Percentiles rank a stretch among this genome's conserved stretches.
These are phyloP conservation scores for Geotrichum aggregatum DNA, from an alignment of 1,139 yeast genomes.

Conservation along the genomic window DNA sequence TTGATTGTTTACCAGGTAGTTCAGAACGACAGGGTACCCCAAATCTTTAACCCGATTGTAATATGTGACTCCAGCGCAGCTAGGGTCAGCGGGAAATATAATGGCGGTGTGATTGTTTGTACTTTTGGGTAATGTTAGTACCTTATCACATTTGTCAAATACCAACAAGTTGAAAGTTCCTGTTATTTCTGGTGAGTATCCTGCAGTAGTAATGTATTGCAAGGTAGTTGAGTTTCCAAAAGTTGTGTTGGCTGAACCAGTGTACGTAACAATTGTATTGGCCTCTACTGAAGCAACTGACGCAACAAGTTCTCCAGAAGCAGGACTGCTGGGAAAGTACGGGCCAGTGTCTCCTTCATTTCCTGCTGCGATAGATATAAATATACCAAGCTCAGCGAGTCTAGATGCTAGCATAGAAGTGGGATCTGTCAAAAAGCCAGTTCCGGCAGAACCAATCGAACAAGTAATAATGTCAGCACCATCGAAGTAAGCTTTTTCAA, in stretches of 20 bases:
- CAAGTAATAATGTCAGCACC: constrained; percentile 26
- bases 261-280: constrained; percentile 7
- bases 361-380: constrained; percentile 30
- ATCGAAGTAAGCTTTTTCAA: constrained; percentile 25
- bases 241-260: constrained; percentile 2
- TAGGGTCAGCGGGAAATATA: constrained; percentile 15
- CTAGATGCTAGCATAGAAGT: constrained; percentile 23
- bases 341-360: constrained; percentile 21
- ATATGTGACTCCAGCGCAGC: constrained; percentile 11
- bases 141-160: constrained; percentile 10
- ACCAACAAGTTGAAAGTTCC: constrained; percentile 15
- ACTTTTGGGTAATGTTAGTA: constrained; percentile 1
- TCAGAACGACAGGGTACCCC: constrained; percentile 20
- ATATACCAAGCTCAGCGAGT: constrained; percentile 24
- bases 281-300: constrained; percentile 17
- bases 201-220: constrained; percentile 17
- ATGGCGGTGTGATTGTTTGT: constrained; percentile 11
- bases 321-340: constrained; percentile 20
- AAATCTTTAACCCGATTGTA: constrained; percentile 15
- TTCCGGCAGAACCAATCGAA: constrained; percentile 25
- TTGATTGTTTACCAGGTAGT: constrained; percentile 12
- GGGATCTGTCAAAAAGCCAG: constrained; percentile 24
- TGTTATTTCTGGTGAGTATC: constrained; percentile 7
- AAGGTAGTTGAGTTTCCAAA: background rate
- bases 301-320: constrained; percentile 16